Percentiles rank a stretch among this genome's conserved stretches.
Conservation (phyloP, 225 moss, liverwort and hornwort species). For the Physcomitrium patens region DNA sequence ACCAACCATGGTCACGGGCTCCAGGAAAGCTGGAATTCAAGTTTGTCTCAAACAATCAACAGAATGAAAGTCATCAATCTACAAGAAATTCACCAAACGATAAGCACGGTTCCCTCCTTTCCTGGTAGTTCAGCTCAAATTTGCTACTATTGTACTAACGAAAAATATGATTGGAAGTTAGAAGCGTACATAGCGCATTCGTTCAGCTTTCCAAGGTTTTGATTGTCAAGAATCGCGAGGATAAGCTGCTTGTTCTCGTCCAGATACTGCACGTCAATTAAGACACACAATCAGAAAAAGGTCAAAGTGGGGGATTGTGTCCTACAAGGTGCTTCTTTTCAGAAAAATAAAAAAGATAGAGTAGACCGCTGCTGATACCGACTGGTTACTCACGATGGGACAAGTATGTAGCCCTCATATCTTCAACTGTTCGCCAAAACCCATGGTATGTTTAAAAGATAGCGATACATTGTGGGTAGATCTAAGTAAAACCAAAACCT, state of each 20-base stretch:
- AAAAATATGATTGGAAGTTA: slow-evolving; percentile 11
- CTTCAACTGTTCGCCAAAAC: not conserved
- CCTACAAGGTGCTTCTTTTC: too few relatives aligned
- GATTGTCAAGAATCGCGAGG: slow-evolving; percentile 66
- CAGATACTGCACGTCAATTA: slow-evolving; percentile 57
- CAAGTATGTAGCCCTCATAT: not conserved
- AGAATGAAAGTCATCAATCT: not conserved
- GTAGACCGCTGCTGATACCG: not conserved
- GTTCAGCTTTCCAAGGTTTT: slow-evolving; percentile 67
- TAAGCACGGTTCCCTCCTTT: not conserved
- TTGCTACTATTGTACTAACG: slow-evolving; percentile 1
- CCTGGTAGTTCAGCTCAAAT: not conserved
- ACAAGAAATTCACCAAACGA: not conserved
- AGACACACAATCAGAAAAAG: slow-evolving; percentile 20
- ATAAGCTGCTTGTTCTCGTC: slow-evolving; percentile 73
- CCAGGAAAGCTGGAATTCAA: not conserved
- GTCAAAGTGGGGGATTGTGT: slow-evolving; percentile 18
- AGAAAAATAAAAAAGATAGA: slow-evolving; percentile 7
- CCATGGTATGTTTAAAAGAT: not conserved
- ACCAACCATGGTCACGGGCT: not conserved
- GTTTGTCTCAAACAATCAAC: not conserved
- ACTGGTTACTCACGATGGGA: not conserved
- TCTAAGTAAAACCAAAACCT: slow-evolving; percentile 4
- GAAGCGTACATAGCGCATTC: slow-evolving; percentile 61
- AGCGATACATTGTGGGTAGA: not conserved